A percentile compares a stretch with the other conserved stretches of the same genome.
Evolutionary conservation across 129 eudicot species (phyloP).

Genomic region (Tanacetum coccineum): DNA sequence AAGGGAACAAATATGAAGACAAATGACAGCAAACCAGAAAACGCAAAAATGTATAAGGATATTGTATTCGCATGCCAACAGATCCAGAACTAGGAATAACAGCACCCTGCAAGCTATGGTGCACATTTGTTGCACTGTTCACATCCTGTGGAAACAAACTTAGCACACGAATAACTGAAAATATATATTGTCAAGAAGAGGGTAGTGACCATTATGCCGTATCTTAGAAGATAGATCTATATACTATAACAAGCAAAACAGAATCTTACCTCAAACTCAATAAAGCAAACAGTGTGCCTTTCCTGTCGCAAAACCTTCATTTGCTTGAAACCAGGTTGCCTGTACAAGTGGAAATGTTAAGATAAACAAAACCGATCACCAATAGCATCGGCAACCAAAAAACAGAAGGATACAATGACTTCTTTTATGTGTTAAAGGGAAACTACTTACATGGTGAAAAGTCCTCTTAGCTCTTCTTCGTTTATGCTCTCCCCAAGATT

Average conservation of each 20-base stretch:
- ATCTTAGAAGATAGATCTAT: constrained; percentile 3
- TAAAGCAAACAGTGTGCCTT: constrained; percentile 97
- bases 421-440: constrained; percentile 16
- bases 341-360: constrained; percentile 29
- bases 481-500: constrained; percentile 88
- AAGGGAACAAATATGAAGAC: constrained; percentile 4
- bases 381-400: constrained; percentile 11
- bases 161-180: too few species aligned
- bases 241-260: background rate
- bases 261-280: constrained; percentile 84
- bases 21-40: constrained; percentile 18
- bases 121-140: constrained; percentile 88
- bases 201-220: background rate
- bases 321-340: constrained; percentile 97
- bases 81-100: constrained; percentile 94
- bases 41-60: constrained; percentile 51
- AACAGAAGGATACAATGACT: background rate
- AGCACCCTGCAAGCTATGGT: constrained; percentile 90
- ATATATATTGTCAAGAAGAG: constrained; percentile 6
- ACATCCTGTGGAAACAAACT: constrained; percentile 62
- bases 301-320: constrained; percentile 94
- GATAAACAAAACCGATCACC: constrained; percentile 11
- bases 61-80: constrained; percentile 99
- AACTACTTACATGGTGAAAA: constrained; percentile 70
- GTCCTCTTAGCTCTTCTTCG: constrained; percentile 94